Base-by-base conservation (phyloP, 2,329 filamentous ascomycete species). In the Ascochyta fabae region DNA sequence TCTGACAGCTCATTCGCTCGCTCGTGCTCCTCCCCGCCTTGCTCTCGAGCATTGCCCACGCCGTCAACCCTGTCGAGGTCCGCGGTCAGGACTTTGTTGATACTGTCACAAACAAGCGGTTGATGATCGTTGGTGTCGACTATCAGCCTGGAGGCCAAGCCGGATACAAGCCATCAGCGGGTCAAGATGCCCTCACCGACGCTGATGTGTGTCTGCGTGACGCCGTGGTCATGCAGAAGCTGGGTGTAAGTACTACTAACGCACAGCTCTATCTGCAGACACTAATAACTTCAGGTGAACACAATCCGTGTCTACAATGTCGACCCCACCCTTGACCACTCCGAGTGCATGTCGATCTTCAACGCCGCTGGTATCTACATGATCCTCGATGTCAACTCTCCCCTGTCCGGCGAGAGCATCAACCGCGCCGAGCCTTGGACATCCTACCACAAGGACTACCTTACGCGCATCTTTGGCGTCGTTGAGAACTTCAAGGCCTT, bases 401-500 rank as follows among this genome's bases (percentile, higher is more conserved):
- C 86, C 4, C 72, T 86, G 15, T 71, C 75, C 6, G 81, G 83
- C 41, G 79, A 86, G 60, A 83, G 79, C 55, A 77, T 88, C 52
- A 80, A 88, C 69, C 82, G 84, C 40, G 77, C 72, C 8, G 77
- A 83, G 53, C 85, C 86, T 12, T 77, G 75, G 69, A 78, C 77
- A 36, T 83, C 81, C 26, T 88, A 88, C 77, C 81, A 79, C 59
- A 73, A 73, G 35, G 78, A 74, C 45, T 87, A 87, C 68, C 78
- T 87, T 53, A 72, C 76, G 52, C 83, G 85, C 62, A 81, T 86
- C 61, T 88, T 88, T 67, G 79, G 80, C 56, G 80, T 88, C 34
- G 83, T 89, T 34, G 86, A 89, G 72, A 84, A 83, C 6, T 89
- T 89, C 80, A 88, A 87, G 72, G 74, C 79, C 64, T 89, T 85